A percentile compares a stretch with the other conserved stretches of the same genome.
phyloP scores from a whole-genome alignment of 805 yeast species.

The Yamadazyma insecticola region DNA sequence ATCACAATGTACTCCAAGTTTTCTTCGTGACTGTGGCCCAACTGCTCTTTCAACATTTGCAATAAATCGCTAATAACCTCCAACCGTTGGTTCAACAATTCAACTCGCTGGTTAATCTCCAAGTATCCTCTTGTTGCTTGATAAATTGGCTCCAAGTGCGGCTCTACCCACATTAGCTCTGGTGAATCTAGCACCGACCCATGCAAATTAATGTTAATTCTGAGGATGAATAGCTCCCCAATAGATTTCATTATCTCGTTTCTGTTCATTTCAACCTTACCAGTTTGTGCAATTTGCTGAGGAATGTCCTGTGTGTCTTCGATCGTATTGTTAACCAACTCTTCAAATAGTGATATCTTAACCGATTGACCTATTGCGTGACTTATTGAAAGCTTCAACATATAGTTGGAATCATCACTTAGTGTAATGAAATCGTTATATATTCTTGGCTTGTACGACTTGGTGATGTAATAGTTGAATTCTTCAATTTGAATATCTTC shows the following conservation, averaged over 20 bases:
- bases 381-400: conserved; percentile 88
- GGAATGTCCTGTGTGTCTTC: conserved; percentile 98
- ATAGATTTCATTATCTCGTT: conserved; percentile 96
- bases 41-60: conserved; percentile 95
- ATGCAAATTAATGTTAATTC: conserved; percentile 77
- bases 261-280: conserved; percentile 91
- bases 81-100: conserved; percentile 80
- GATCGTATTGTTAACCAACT: conserved; percentile 91
- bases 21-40: conserved; percentile 91
- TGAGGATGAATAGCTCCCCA: conserved; percentile 87
- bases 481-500: conserved; percentile 95
- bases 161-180: conserved; percentile 98
- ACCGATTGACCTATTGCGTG: conserved; percentile 96
- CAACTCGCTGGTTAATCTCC: conserved; percentile 92
- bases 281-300: conserved; percentile 89
- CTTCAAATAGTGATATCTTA: conserved; percentile 92
- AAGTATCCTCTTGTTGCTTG: conserved; percentile 95
- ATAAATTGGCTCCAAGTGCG: conserved; percentile 94
- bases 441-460: conserved; percentile 90
- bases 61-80: conserved; percentile 91
- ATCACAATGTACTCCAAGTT: conserved; percentile 89
- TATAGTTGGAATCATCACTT: conserved; percentile 83
- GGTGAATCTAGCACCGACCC: conserved; percentile 94
- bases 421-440: conserved; percentile 94
- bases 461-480: conserved; percentile 90